A percentile compares a stretch with the other conserved stretches of the same genome.
Conservation (phyloP, 192 early-diverging fungal genomes). For the Podila verticillata region DNA sequence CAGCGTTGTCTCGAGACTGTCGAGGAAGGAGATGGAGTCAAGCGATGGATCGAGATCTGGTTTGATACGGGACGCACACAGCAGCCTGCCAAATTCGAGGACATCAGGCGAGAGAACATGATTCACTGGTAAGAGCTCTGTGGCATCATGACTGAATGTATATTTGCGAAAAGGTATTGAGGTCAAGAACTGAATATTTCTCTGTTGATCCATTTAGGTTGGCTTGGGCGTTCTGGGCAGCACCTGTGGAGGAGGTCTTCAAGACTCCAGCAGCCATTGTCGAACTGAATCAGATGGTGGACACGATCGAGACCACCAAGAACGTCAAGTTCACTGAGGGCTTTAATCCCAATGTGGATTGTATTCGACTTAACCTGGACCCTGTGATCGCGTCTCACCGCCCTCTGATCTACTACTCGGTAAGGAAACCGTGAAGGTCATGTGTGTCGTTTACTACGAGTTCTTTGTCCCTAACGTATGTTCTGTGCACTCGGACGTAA, state of each 20-base stretch:
- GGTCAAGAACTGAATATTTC: not conserved
- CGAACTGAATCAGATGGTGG: constrained; percentile 57
- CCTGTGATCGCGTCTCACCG: constrained; percentile 64
- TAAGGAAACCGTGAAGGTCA: constrained; percentile 11
- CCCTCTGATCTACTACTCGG: constrained; percentile 65
- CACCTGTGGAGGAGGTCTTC: constrained; percentile 44
- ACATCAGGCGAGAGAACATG: constrained; percentile 43
- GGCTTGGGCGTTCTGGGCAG: constrained; percentile 63
- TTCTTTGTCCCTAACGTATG: not conserved
- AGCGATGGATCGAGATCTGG: constrained; percentile 42
- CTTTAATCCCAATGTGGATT: constrained; percentile 55
- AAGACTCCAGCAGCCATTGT: constrained; percentile 28
- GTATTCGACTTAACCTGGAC: constrained; percentile 67
- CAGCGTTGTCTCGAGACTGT: constrained; percentile 39
- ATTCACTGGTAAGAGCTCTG: constrained; percentile 30
- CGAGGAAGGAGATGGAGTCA: constrained; percentile 15
- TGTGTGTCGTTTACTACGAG: not conserved
- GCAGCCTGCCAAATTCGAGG: constrained; percentile 27
- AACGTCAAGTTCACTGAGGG: constrained; percentile 53
- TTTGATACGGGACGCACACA: constrained; percentile 43
- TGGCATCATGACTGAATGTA: not conserved
- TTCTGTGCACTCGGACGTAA: not conserved
- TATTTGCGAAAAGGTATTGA: too few species aligned
- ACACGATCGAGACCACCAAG: constrained; percentile 40
- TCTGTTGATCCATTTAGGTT: constrained; percentile 50